Percentiles rank a stretch among this genome's conserved stretches.
phyloP scores from a whole-genome alignment of 306 rosid genomes.

The Bauhinia variegata region DNA sequence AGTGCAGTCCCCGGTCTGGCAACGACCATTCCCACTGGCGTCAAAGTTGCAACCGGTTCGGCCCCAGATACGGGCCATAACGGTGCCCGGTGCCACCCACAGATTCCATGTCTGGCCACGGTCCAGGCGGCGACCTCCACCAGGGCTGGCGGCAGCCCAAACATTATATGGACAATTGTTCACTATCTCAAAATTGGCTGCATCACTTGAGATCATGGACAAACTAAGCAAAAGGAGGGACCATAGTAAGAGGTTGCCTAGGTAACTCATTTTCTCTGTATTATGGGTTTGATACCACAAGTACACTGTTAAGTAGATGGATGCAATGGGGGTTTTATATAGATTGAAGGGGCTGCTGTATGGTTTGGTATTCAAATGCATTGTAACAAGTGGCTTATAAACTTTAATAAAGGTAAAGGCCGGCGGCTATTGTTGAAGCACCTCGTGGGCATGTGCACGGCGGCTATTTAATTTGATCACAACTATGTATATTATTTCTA shows the following conservation, averaged over 20 bases:
- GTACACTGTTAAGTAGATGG: background rate
- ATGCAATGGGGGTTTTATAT: conserved; percentile 36
- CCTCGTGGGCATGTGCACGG: too few relatives aligned
- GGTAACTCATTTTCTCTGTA: conserved; percentile 17
- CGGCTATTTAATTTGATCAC: too few relatives aligned
- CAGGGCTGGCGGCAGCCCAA: conserved; percentile 61
- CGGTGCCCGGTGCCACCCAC: conserved; percentile 37
- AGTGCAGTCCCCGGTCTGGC: conserved; percentile 63
- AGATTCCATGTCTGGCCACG: conserved; percentile 47
- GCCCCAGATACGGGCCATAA: conserved; percentile 62
- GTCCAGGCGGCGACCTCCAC: conserved; percentile 52
- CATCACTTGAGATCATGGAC: background rate
- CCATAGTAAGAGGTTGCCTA: background rate
- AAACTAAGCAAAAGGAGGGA: conserved; percentile 13
- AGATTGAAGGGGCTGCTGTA: background rate
- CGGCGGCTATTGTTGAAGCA: background rate
- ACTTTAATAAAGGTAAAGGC: background rate
- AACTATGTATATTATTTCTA: too few relatives aligned
- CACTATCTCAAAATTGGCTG: conserved; percentile 48
- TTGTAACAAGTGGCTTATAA: background rate
- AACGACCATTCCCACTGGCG: conserved; percentile 46
- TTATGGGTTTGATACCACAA: background rate
- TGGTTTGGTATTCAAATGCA: too few relatives aligned
- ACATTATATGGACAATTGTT: conserved; percentile 61
- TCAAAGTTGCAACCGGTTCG: conserved; percentile 71